phyloP scores from a whole-genome alignment of 2,329 filamentous ascomycete genomes.

The Coleophoma cylindrospora region DNA sequence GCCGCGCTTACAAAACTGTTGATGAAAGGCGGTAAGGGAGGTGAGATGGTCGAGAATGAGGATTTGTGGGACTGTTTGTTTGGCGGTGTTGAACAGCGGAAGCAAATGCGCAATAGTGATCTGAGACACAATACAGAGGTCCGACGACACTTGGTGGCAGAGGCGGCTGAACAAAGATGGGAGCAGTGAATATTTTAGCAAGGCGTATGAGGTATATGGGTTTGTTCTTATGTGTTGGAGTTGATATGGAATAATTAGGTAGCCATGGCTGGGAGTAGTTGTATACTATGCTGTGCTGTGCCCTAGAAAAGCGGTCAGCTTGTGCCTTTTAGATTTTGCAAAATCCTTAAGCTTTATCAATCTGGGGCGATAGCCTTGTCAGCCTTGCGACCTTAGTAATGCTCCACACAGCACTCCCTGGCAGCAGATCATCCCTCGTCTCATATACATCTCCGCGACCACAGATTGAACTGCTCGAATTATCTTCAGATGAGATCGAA shows the following conservation, averaged over 20 bases:
- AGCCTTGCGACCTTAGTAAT: too few species aligned
- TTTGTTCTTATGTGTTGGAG: not conserved
- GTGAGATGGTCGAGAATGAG: constrained; percentile 72
- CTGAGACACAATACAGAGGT: constrained; percentile 17
- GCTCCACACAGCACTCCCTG: too few species aligned
- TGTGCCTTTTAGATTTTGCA: too few species aligned
- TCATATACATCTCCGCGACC: too few species aligned
- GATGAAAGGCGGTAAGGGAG: constrained; percentile 62
- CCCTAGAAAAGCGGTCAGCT: too few species aligned
- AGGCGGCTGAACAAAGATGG: constrained; percentile 45
- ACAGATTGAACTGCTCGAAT: not conserved
- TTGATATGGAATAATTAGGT: not conserved
- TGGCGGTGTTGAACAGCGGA: constrained; percentile 35
- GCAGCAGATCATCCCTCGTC: too few species aligned
- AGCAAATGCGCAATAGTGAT: constrained; percentile 3
- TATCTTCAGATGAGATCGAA: not conserved
- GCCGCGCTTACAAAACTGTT: constrained; percentile 67
- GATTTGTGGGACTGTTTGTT: constrained; percentile 92
- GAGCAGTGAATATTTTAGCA: not conserved
- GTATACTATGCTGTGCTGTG: too few species aligned
- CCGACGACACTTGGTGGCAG: constrained; percentile 37
- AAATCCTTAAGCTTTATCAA: too few species aligned
- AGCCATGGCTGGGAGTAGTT: too few species aligned
- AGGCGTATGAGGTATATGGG: not conserved
- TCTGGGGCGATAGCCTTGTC: too few species aligned